A percentile compares a stretch with the other conserved stretches of the same genome.
Evolutionary conservation across 306 rosid genomes (phyloP).

Genomic region (Castanea sativa): DNA sequence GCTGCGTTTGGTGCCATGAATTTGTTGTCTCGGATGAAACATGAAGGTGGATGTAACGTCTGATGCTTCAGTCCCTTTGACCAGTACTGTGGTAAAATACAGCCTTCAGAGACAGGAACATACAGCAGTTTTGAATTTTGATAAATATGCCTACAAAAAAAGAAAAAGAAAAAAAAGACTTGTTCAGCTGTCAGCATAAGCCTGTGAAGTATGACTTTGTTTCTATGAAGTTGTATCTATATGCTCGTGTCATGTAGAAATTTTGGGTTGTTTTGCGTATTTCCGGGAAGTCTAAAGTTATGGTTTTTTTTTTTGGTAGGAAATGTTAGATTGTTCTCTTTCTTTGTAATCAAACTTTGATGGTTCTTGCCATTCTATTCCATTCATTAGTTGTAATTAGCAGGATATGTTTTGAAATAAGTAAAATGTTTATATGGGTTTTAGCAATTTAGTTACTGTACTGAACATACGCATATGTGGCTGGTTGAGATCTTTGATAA

Average conservation of each 20-base stretch:
- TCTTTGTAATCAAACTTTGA: not conserved
- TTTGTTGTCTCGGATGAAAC: slow-evolving; percentile 21
- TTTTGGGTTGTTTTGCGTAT: not conserved
- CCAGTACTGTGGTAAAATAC: not conserved
- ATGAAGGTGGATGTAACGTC: slow-evolving; percentile 8
- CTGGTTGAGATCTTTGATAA: not conserved
- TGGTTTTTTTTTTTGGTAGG: not conserved
- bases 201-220: slow-evolving; percentile 25
- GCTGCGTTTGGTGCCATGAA: not conserved
- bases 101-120: slow-evolving; percentile 16
- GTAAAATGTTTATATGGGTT: not conserved
- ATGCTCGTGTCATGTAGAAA: slow-evolving; percentile 18
- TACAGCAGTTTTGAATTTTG: slow-evolving; percentile 23
- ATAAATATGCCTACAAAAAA: slow-evolving; percentile 29
- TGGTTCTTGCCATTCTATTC: not conserved
- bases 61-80: slow-evolving; percentile 18
- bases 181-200: slow-evolving; percentile 15
- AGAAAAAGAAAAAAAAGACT: slow-evolving; percentile 1
- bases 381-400: not conserved
- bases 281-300: not conserved
- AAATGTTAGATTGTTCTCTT: not conserved
- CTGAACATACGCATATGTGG: not conserved
- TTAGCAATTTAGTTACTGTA: not conserved
- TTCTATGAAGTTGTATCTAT: slow-evolving; percentile 16
- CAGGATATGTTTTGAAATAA: not conserved